Conservation (phyloP, 2,329 filamentous ascomycete genomes). For the Rhexocercosporidium sp. region DNA sequence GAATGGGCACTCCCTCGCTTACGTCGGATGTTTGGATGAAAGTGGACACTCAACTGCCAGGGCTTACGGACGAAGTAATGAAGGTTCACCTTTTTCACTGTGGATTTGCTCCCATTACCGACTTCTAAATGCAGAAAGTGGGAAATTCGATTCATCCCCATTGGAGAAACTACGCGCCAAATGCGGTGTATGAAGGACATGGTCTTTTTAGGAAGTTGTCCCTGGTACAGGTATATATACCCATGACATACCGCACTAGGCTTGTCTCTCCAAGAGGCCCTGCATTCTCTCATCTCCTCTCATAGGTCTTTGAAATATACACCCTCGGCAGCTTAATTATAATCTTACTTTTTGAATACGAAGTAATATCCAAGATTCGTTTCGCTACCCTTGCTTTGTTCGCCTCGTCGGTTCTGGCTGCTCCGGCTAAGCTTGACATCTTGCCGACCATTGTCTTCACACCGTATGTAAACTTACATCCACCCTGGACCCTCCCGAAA, state of each 20-base stretch:
- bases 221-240: too few relatives aligned
- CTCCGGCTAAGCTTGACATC: background rate
- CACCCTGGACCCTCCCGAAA: too few relatives aligned
- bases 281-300: background rate
- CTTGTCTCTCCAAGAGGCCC: background rate
- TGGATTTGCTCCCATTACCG: background rate
- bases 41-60: background rate
- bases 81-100: background rate
- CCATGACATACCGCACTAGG: background rate
- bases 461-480: background rate
- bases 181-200: background rate
- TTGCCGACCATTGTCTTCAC: slow-evolving; percentile 1
- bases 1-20: background rate
- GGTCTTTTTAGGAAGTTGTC: background rate
- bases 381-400: background rate
- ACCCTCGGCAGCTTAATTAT: background rate
- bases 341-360: background rate
- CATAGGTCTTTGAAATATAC: background rate
- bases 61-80: background rate
- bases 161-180: background rate
- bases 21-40: background rate
- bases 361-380: background rate
- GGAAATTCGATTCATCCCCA: background rate
- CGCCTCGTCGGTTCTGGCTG: background rate
- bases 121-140: background rate